A percentile compares a stretch with the other conserved stretches of the same genome.
Conservation (phyloP, 495 filamentous ascomycete genomes). For the Thozetella sp. region DNA sequence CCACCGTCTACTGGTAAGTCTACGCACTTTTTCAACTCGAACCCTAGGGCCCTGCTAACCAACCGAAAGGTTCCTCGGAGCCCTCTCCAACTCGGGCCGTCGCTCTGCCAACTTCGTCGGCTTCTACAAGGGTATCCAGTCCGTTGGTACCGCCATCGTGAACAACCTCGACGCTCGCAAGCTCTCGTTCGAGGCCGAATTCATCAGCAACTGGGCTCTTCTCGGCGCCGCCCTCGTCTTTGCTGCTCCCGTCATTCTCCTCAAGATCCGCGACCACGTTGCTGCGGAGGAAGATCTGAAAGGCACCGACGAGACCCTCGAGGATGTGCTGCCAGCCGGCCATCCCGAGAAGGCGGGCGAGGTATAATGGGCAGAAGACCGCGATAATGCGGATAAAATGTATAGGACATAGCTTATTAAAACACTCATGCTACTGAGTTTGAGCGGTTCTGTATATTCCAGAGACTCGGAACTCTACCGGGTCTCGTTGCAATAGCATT, state of each 20-base stretch:
- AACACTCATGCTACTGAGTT: no score
- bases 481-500: no score
- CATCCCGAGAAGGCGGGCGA: neutral
- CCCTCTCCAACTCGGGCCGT: slow-evolving; percentile 10
- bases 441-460: no score
- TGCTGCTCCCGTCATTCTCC: slow-evolving; percentile 69
- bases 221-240: slow-evolving; percentile 63
- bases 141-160: slow-evolving; percentile 16
- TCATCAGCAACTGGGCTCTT: slow-evolving; percentile 55
- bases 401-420: no score
- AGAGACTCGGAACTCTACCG: no score
- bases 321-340: slow-evolving; percentile 45
- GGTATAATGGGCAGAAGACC: no score
- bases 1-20: slow-evolving; percentile 13
- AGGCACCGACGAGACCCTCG: slow-evolving; percentile 70
- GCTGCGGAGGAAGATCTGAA: slow-evolving; percentile 69
- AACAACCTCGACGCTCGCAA: slow-evolving; percentile 14
- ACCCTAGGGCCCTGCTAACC: neutral
- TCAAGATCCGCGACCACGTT: slow-evolving; percentile 67
- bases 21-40: neutral
- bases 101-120: slow-evolving; percentile 14
- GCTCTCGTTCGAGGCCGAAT: slow-evolving; percentile 13
- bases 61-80: slow-evolving; percentile 14
- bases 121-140: slow-evolving; percentile 18
- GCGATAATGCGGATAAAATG: no score